phyloP scores from a whole-genome alignment of 768 basidiomycete species.

The button mushroom (Agaricus bisporus) region DNA sequence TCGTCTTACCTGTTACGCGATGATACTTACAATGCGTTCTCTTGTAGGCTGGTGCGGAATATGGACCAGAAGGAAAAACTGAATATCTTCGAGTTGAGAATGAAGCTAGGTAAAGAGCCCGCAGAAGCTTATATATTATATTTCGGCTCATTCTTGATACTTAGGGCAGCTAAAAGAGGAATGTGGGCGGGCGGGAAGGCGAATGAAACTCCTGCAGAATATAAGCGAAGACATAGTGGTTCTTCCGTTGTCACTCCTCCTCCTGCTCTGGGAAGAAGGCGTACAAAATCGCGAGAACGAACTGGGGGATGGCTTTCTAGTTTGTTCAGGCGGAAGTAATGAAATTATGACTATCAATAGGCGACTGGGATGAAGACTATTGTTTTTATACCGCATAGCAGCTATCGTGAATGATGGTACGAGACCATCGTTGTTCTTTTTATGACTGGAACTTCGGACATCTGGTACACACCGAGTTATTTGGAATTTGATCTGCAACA shows the following conservation, averaged over 20 bases:
- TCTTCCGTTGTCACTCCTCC: not conserved
- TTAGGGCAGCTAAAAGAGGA: conserved; percentile 56
- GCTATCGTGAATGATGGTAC: not conserved
- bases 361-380: not conserved
- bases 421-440: too few species aligned
- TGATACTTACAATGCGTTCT: not conserved
- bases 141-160: not conserved
- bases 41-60: conserved; percentile 59
- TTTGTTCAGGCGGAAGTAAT: not conserved
- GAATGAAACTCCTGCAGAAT: conserved; percentile 71
- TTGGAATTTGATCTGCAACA: too few species aligned
- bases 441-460: too few species aligned
- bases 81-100: conserved; percentile 55
- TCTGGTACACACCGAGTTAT: too few species aligned
- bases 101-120: conserved; percentile 53
- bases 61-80: conserved; percentile 65
- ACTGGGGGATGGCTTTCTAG: not conserved
- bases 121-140: not conserved
- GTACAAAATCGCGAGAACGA: not conserved
- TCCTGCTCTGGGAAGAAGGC: not conserved
- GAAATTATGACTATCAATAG: not conserved
- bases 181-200: conserved; percentile 61
- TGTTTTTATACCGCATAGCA: too few species aligned
- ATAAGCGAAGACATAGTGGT: conserved; percentile 58
- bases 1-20: not conserved